Conservation (phyloP, 768 basidiomycete species). For the Coprinopsis cinerea region DNA sequence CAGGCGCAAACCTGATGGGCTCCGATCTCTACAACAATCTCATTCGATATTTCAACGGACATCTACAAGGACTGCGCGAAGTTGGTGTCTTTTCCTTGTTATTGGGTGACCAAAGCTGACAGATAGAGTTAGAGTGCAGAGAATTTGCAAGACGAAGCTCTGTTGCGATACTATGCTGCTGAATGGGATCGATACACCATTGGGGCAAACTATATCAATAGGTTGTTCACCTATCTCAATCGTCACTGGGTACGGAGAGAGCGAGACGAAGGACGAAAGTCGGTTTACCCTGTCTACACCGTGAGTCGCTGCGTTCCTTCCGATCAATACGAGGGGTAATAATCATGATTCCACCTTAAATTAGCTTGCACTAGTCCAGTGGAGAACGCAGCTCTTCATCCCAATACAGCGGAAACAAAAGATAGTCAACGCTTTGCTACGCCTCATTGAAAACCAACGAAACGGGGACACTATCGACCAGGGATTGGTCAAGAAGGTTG, state of each 20-base stretch:
- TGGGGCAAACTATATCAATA: constrained; percentile 95
- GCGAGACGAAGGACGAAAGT: constrained; percentile 92
- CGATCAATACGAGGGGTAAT: constrained; percentile 1
- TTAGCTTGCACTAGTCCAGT: constrained; percentile 92
- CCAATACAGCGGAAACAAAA: constrained; percentile 80
- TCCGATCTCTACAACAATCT: constrained; percentile 96
- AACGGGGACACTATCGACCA: constrained; percentile 95
- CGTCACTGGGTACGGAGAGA: constrained; percentile 99
- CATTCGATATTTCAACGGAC: constrained; percentile 81
- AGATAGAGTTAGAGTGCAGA: constrained; percentile 62
- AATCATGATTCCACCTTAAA: constrained; percentile 6
- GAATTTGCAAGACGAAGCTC: constrained; percentile 73
- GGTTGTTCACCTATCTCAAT: constrained; percentile 96
- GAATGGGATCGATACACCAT: constrained; percentile 98
- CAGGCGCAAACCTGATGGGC: constrained; percentile 94
- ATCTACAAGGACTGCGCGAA: constrained; percentile 65
- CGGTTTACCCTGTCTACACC: constrained; percentile 93
- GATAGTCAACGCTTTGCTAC: constrained; percentile 81
- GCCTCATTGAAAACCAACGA: constrained; percentile 87
- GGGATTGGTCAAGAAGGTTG: constrained; percentile 90
- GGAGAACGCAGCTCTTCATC: constrained; percentile 88
- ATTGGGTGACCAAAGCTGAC: constrained; percentile 10
- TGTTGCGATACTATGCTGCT: constrained; percentile 83
- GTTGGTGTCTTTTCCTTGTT: constrained; percentile 17
- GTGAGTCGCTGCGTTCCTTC: constrained; percentile 36